Conservation (phyloP, 2,329 filamentous ascomycete genomes). For the Monosporascus sp. region DNA sequence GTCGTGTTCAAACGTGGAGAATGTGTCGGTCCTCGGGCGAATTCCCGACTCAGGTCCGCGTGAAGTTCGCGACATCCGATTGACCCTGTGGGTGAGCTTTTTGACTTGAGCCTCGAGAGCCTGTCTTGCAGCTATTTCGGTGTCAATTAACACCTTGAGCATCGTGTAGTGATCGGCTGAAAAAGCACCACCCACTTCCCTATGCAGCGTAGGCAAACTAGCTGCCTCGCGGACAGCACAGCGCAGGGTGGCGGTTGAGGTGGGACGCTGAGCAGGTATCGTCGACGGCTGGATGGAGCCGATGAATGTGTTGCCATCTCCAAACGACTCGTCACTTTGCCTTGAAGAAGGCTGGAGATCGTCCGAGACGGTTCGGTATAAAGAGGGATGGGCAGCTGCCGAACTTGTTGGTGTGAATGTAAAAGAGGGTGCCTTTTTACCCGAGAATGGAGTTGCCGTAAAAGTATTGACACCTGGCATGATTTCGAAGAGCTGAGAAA, state of each 20-base stretch:
- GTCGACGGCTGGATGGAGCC: constrained; percentile 30
- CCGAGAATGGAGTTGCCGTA: constrained; percentile 18
- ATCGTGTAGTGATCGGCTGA: constrained; percentile 43
- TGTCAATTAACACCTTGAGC: constrained; percentile 47
- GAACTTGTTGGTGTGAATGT: constrained; percentile 20
- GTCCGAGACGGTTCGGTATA: constrained; percentile 21
- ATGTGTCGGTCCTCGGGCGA: constrained; percentile 28
- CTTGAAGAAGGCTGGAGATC: constrained; percentile 22
- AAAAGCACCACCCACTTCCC: constrained; percentile 26
- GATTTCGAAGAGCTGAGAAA: constrained; percentile 44
- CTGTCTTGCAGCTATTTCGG: constrained; percentile 50
- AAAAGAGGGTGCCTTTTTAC: constrained; percentile 14
- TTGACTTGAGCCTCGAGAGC: constrained; percentile 52
- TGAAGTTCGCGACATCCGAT: constrained; percentile 37
- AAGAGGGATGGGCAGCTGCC: constrained; percentile 24
- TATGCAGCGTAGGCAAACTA: constrained; percentile 37
- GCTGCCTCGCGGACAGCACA: constrained; percentile 42
- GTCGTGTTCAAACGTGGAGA: constrained; percentile 38
- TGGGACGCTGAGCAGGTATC: constrained; percentile 28
- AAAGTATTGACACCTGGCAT: constrained; percentile 35
- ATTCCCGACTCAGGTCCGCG: constrained; percentile 29
- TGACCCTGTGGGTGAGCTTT: constrained; percentile 44
- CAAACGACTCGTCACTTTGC: constrained; percentile 37
- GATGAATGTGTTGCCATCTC: constrained; percentile 39
- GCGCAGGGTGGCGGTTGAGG: constrained; percentile 42